Evolutionary conservation across 305 asterid genomes (phyloP), one percentile per base, ranked within the genome.

Genomic region (Euphrasia arctica): DNA sequence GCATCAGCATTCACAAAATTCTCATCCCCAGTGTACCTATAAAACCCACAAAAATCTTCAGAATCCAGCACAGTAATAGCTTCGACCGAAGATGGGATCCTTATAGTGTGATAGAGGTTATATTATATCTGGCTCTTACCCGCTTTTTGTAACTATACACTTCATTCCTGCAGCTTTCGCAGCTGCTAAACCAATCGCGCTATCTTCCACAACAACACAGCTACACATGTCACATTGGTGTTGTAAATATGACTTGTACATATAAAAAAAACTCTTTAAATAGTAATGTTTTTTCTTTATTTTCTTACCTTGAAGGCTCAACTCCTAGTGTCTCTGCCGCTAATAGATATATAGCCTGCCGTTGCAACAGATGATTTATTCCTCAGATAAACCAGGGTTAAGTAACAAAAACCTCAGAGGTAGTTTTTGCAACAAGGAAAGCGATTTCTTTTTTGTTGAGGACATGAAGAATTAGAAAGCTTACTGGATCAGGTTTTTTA

Each of bases 131-230:
- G 51, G 14, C 4, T 11, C 5, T 78, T 78, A 86, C 98, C 96
- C 98, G 27, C 98, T 91, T 84, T 91, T 91, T 0, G 98, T 89
- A 18, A 91, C 86, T n/a, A 91, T 85, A 69, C 98, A 91, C 75
- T 55, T 91, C 98, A 91, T 91, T 70, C 98, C 98, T 25, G 96
- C 95, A 68, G 95, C 89, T 78, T 91, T 89, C 59, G 98, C 98
- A 42, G 98, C 98, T 43, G 96, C 90, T 68, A 91, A 89, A 41
- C 98, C 98, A 31, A 91, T 91, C 43, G 86, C 98, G 62, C 98
- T 91, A 81, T 91, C 98, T 82, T 91, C 98, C 66, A 91, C 83
- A 10, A 91, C 98, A 28, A 91, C 96, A 62, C 98, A 91, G 39
- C 98, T 91, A 74, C 66, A 70, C 25, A 59, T 11, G 6, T 32